A percentile compares a stretch with the other conserved stretches of the same genome.
phyloP scores from a whole-genome alignment of 495 filamentous ascomycete genomes.

The Hyphodiscus hymeniophilus region DNA sequence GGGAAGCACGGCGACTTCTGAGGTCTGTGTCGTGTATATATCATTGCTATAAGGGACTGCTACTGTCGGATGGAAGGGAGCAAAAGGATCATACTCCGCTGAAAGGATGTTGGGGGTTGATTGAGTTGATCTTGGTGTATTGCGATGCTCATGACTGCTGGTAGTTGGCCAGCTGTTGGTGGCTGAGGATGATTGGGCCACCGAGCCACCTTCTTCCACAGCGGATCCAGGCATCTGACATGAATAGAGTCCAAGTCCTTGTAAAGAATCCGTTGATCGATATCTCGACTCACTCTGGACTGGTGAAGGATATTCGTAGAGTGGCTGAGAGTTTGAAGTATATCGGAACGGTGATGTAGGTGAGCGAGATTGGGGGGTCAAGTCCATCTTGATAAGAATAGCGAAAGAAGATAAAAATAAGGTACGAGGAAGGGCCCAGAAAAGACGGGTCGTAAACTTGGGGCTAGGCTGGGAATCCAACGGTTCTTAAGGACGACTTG shows the following conservation, averaged over 20 bases:
- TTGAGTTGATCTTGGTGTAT: conserved; percentile 13
- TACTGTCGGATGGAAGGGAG: conserved; percentile 32
- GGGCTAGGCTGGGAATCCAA: conserved; percentile 8
- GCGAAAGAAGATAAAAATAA: neutral
- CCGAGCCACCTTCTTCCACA: conserved; percentile 12
- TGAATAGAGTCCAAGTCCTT: conserved; percentile 20
- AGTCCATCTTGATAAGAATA: conserved; percentile 19
- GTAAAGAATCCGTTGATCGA: conserved; percentile 14
- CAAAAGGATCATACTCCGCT: conserved; percentile 44
- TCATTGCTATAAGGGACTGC: conserved; percentile 37
- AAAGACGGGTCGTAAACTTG: neutral
- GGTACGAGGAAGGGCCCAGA: neutral
- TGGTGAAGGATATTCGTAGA: conserved; percentile 25
- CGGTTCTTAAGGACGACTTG: conserved; percentile 3
- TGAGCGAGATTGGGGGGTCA: conserved; percentile 23
- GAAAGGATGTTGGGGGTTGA: conserved; percentile 38
- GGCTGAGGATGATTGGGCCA: conserved; percentile 8
- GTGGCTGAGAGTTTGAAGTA: conserved; percentile 16
- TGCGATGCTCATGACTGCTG: conserved; percentile 8
- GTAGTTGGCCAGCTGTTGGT: conserved; percentile 19
- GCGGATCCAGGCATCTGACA: conserved; percentile 17
- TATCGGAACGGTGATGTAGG: conserved; percentile 20
- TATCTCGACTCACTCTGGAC: conserved; percentile 22
- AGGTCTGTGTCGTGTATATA: conserved; percentile 32
- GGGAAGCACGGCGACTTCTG: conserved; percentile 22